Evolutionary conservation across 768 basidiomycete species (phyloP).

Genomic region (Mycena albidolilacea): DNA sequence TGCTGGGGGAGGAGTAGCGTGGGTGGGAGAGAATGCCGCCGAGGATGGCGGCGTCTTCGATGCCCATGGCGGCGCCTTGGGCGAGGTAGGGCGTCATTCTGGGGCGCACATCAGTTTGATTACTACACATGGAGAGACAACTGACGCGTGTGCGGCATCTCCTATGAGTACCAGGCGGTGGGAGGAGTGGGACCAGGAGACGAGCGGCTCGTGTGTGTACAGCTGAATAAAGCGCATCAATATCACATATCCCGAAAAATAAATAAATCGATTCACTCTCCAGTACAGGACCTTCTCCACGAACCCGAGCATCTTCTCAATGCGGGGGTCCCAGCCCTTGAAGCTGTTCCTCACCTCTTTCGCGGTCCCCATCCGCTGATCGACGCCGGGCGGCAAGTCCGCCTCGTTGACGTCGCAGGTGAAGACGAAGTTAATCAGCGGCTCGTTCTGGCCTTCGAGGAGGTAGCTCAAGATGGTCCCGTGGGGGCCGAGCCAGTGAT

Average conservation of each 20-base stretch:
- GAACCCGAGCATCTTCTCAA: conserved; percentile 25
- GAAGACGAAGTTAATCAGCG: conserved; percentile 38
- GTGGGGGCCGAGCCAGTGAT: conserved; percentile 34
- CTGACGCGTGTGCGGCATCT: conserved; percentile 40
- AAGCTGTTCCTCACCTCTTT: conserved; percentile 32
- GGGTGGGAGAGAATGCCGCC: conserved; percentile 30
- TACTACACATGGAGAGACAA: not conserved
- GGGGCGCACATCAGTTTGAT: not conserved
- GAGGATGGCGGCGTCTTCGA: conserved; percentile 42
- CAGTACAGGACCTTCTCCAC: conserved; percentile 28
- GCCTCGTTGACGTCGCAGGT: conserved; percentile 35
- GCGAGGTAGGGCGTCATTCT: conserved; percentile 45
- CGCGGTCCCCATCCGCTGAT: conserved; percentile 33
- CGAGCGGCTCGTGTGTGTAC: conserved; percentile 56
- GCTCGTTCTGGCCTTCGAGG: conserved; percentile 34
- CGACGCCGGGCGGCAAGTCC: conserved; percentile 28
- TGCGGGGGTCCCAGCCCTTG: conserved; percentile 40
- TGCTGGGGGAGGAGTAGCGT: conserved; percentile 21
- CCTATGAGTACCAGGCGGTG: conserved; percentile 40
- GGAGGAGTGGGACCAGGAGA: conserved; percentile 55
- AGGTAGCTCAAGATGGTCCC: conserved; percentile 36
- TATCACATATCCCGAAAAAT: not conserved
- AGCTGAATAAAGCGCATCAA: conserved; percentile 30
- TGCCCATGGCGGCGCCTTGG: conserved; percentile 46
- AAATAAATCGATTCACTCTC: conserved; percentile 17